phyloP scores from a whole-genome alignment of 2,329 filamentous ascomycete species.

The Colletotrichum cordylinicola region DNA sequence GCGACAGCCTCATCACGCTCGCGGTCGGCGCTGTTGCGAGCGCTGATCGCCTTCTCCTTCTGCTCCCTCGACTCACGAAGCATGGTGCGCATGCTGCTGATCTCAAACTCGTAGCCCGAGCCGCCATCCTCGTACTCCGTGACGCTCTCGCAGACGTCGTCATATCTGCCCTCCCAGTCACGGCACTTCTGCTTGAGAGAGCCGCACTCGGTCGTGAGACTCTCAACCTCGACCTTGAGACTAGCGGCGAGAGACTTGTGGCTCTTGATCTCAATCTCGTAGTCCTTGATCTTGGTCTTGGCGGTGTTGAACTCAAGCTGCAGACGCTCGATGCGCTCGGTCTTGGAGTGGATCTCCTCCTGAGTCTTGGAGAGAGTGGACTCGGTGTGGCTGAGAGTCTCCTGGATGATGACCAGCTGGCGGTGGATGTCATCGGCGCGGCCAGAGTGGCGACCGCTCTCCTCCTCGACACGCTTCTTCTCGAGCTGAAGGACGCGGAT shows the following conservation, averaged over 20 bases:
- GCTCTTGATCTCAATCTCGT: not conserved
- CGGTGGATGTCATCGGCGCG: constrained; percentile 10
- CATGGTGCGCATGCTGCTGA: constrained; percentile 8
- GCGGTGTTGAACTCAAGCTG: not conserved
- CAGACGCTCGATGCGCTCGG: constrained; percentile 1
- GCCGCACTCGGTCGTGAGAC: not conserved
- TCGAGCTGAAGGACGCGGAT: not conserved
- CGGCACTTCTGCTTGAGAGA: constrained; percentile 5
- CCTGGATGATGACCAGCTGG: not conserved
- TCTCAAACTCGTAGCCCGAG: constrained; percentile 10
- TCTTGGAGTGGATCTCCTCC: constrained; percentile 1
- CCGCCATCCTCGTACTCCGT: constrained; percentile 15
- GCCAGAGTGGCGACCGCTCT: not conserved
- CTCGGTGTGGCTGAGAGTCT: constrained; percentile 3
- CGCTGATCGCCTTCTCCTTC: constrained; percentile 9
- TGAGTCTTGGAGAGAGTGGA: not conserved
- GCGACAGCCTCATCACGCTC: constrained; percentile 6
- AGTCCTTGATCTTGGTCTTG: not conserved
- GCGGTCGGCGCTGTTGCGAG: constrained; percentile 11
- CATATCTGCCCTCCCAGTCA: constrained; percentile 6
- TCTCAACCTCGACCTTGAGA: constrained; percentile 5
- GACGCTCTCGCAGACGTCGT: constrained; percentile 15
- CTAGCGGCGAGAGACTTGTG: not conserved
- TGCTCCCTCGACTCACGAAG: constrained; percentile 13
- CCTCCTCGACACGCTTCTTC: constrained; percentile 16